phyloP scores from a whole-genome alignment of 2,329 filamentous ascomycete genomes.

The Cryphonectria naterciae region DNA sequence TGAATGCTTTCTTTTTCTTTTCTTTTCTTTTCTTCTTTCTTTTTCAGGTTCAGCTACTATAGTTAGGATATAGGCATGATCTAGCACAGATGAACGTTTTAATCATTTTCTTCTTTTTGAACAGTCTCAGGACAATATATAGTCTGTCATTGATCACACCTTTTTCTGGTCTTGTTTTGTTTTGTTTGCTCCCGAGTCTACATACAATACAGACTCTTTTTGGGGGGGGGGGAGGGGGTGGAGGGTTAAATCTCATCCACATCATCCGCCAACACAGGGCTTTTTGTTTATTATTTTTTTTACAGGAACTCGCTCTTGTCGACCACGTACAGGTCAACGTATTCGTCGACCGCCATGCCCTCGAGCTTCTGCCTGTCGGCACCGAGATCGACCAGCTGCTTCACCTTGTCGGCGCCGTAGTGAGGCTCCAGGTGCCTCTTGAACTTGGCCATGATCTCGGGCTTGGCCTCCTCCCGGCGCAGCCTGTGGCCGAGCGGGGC shows the following conservation, averaged over 20 bases:
- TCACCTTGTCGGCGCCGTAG: slow-evolving; percentile 75
- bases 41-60: not conserved
- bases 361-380: slow-evolving; percentile 77
- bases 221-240: no score
- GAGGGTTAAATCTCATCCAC: not conserved
- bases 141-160: not conserved
- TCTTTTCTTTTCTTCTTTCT: not conserved
- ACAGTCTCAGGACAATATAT: not conserved
- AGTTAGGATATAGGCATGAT: not conserved
- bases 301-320: slow-evolving; percentile 30
- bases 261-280: not conserved
- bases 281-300: no score
- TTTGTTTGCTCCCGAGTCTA: not conserved
- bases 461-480: slow-evolving; percentile 94
- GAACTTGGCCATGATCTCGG: slow-evolving; percentile 94
- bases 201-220: not conserved
- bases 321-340: slow-evolving; percentile 74
- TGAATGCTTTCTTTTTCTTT: no score
- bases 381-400: slow-evolving; percentile 81
- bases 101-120: not conserved
- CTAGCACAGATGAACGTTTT: not conserved
- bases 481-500: slow-evolving; percentile 91
- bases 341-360: slow-evolving; percentile 84
- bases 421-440: slow-evolving; percentile 88
- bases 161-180: not conserved